phyloP scores from a whole-genome alignment of 169 alveolate species.

The Cryptosporidium tyzzeri region DNA sequence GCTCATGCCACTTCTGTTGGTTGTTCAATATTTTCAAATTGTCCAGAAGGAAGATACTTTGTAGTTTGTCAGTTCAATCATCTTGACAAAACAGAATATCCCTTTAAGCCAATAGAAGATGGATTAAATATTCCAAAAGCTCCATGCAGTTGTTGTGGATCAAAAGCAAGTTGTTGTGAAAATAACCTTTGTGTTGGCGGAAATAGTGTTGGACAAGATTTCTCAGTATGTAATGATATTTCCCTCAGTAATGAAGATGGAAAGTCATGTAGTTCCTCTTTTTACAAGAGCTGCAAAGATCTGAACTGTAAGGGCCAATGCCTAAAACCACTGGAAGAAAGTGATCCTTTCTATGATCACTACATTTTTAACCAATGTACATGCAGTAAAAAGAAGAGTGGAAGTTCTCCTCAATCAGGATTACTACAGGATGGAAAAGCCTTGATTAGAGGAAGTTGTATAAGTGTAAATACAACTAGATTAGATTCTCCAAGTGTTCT shows the following conservation, averaged over 20 bases:
- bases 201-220: conserved; percentile 71
- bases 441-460: conserved; percentile 57
- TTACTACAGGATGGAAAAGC: conserved; percentile 67
- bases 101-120: conserved; percentile 60
- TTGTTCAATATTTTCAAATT: conserved; percentile 59
- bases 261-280: conserved; percentile 33
- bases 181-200: conserved; percentile 75
- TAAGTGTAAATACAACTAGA: conserved; percentile 48
- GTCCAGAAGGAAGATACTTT: conserved; percentile 68
- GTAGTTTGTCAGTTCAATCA: conserved; percentile 72
- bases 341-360: conserved; percentile 51
- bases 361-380: conserved; percentile 74
- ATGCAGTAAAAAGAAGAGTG: conserved; percentile 52
- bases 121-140: conserved; percentile 49
- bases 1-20: conserved; percentile 75
- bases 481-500: conserved; percentile 50
- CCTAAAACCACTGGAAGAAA: conserved; percentile 62
- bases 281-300: conserved; percentile 58
- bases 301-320: conserved; percentile 64
- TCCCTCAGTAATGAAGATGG: not conserved
- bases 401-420: conserved; percentile 72
- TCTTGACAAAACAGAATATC: conserved; percentile 27
- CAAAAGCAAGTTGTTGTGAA: conserved; percentile 68
- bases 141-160: conserved; percentile 75
- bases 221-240: conserved; percentile 44